phyloP scores from a whole-genome alignment of 2,329 filamentous ascomycete species.

The Colletotrichum theobromicola region DNA sequence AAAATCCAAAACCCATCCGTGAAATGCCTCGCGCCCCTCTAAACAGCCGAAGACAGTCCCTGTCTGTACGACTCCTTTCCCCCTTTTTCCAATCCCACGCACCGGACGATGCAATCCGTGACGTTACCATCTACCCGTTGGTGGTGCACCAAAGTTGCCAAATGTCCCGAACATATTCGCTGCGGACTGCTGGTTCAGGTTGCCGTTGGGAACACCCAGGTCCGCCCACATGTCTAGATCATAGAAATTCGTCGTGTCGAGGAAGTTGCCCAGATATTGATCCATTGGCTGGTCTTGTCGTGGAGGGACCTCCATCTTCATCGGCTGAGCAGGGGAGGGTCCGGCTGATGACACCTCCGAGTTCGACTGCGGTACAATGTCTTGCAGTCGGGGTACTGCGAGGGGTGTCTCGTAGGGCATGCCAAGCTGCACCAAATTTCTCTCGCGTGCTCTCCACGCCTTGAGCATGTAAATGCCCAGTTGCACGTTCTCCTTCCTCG shows the following conservation, averaged over 20 bases:
- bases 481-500: conserved; percentile 46
- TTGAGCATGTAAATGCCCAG: conserved; percentile 55
- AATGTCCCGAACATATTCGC: conserved; percentile 19
- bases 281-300: conserved; percentile 38
- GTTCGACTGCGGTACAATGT: conserved; percentile 44
- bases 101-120: neutral
- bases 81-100: neutral
- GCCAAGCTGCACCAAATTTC: conserved; percentile 41
- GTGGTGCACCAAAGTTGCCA: conserved; percentile 20
- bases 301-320: conserved; percentile 25
- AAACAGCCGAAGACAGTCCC: neutral
- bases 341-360: conserved; percentile 33
- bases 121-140: conserved; percentile 15
- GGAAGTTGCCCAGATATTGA: conserved; percentile 47
- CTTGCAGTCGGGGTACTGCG: conserved; percentile 51
- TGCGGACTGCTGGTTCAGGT: conserved; percentile 12
- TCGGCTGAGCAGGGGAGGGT: conserved; percentile 30
- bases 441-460: conserved; percentile 58
- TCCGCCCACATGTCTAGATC: conserved; percentile 53
- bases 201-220: conserved; percentile 13
- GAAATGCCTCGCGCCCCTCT: neutral
- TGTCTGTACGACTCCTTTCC: neutral
- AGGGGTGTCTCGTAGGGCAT: conserved; percentile 44
- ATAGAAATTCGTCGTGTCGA: conserved; percentile 44
- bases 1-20: neutral